Evolutionary conservation across 2,329 filamentous ascomycete genomes (phyloP).

Genomic region (Neonectria sp.): DNA sequence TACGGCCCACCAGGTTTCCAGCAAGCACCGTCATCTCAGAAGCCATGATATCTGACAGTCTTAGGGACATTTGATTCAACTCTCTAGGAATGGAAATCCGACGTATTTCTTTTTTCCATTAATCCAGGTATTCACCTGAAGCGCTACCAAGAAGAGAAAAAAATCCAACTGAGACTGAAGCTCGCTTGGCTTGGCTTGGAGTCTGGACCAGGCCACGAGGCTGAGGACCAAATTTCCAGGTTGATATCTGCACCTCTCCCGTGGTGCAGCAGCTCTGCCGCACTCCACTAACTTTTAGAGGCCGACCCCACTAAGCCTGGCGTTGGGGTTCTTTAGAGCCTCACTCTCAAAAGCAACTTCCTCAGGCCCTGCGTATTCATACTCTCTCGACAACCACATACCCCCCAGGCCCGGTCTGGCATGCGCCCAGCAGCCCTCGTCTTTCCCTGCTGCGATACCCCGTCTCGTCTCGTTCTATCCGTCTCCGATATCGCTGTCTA

Average conservation of each 20-base stretch:
- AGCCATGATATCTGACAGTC: no score
- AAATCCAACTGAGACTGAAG: background rate
- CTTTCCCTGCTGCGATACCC: background rate
- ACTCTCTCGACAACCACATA: slow-evolving; percentile 12
- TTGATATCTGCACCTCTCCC: slow-evolving; percentile 14
- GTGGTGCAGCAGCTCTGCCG: background rate
- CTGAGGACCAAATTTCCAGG: slow-evolving; percentile 25
- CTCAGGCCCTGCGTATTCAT: slow-evolving; percentile 1
- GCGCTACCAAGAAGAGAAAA: no score
- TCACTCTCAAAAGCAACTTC: slow-evolving; percentile 26
- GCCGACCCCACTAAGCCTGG: slow-evolving; percentile 39
- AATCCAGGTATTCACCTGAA: no score
- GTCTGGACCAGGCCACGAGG: slow-evolving; percentile 36
- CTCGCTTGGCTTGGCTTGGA: slow-evolving; percentile 10
- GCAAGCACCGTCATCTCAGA: no score
- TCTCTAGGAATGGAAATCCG: no score
- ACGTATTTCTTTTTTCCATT: no score
- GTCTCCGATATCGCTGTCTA: background rate
- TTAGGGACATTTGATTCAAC: no score
- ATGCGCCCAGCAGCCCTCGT: slow-evolving; percentile 4
- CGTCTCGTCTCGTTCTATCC: background rate
- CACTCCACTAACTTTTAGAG: slow-evolving; percentile 40
- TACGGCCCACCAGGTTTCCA: no score
- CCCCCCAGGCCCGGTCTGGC: slow-evolving; percentile 12
- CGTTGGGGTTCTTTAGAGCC: slow-evolving; percentile 18